phyloP scores from a whole-genome alignment of 148 eudicot genomes.

The Rheum nobile region DNA sequence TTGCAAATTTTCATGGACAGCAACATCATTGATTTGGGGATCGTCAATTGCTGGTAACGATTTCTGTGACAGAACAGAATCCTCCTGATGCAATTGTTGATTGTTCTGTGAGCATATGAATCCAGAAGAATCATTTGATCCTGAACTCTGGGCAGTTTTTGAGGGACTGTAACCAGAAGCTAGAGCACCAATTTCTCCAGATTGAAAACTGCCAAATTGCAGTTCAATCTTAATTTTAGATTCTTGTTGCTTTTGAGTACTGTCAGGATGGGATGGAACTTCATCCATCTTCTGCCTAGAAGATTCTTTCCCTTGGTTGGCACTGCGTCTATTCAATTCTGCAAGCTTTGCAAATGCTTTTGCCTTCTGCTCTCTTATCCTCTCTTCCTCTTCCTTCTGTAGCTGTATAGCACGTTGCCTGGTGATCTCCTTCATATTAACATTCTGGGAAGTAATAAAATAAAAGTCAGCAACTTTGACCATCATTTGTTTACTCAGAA shows the following conservation, averaged over 20 bases:
- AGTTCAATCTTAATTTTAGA: constrained; percentile 21
- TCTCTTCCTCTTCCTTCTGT: constrained; percentile 91
- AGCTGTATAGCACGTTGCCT: constrained; percentile 71
- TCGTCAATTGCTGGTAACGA: constrained; percentile 17
- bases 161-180: not conserved
- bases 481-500: not conserved
- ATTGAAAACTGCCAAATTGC: constrained; percentile 16
- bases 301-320: constrained; percentile 29
- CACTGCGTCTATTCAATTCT: constrained; percentile 74
- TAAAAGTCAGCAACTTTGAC: constrained; percentile 6
- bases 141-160: not conserved
- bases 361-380: constrained; percentile 79
- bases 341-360: constrained; percentile 90
- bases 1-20: constrained; percentile 16
- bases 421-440: constrained; percentile 68
- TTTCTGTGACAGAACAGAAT: constrained; percentile 6
- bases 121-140: not conserved
- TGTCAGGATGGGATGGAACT: constrained; percentile 17
- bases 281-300: constrained; percentile 30
- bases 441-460: constrained; percentile 45
- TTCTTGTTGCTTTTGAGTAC: constrained; percentile 28
- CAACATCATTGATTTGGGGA: constrained; percentile 17
- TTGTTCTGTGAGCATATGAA: not conserved
- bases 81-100: not conserved
- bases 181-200: constrained; percentile 4